Percentiles rank a stretch among this genome's conserved stretches.
Conservation (phyloP, 352 stramenopile genomes). For the Phytophthora palmivora region DNA sequence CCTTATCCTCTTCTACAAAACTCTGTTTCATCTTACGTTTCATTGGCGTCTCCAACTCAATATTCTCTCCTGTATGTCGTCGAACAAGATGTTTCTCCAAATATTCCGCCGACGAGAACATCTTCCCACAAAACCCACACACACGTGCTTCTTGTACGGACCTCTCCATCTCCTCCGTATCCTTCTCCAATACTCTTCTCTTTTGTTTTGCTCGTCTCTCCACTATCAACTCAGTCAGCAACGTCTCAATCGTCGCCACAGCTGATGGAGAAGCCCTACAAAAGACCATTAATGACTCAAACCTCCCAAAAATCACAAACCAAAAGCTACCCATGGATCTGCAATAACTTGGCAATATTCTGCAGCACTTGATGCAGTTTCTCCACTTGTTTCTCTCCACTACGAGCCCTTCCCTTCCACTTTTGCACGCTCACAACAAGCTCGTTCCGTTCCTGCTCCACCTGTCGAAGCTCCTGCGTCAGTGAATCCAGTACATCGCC, state of each 20-base stretch:
- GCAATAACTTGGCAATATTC: constrained; percentile 75
- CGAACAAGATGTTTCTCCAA: constrained; percentile 70
- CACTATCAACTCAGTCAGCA: constrained; percentile 58
- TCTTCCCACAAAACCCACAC: constrained; percentile 69
- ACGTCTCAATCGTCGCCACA: constrained; percentile 60
- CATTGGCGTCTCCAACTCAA: constrained; percentile 18
- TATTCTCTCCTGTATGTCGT: constrained; percentile 47
- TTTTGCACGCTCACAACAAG: constrained; percentile 47
- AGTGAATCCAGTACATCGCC: constrained; percentile 59
- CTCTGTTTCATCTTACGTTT: constrained; percentile 18
- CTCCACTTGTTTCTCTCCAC: constrained; percentile 65
- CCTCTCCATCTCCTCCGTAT: constrained; percentile 1
- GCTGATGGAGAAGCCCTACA: constrained; percentile 61
- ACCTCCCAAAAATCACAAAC: not conserved
- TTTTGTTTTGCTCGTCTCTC: constrained; percentile 34
- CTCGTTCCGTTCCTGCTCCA: constrained; percentile 54
- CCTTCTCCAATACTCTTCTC: constrained; percentile 5
- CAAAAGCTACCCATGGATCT: constrained; percentile 62
- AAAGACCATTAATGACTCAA: constrained; percentile 1
- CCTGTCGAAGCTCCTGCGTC: constrained; percentile 49
- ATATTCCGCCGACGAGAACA: constrained; percentile 70
- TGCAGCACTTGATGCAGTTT: constrained; percentile 83
- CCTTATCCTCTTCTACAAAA: constrained; percentile 1
- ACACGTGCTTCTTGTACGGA: constrained; percentile 52
- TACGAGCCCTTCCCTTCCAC: constrained; percentile 60